Evolutionary conservation across 257 asterid species (phyloP), one percentile per base, ranked within the genome.

Genomic region (Solanum sitiens): DNA sequence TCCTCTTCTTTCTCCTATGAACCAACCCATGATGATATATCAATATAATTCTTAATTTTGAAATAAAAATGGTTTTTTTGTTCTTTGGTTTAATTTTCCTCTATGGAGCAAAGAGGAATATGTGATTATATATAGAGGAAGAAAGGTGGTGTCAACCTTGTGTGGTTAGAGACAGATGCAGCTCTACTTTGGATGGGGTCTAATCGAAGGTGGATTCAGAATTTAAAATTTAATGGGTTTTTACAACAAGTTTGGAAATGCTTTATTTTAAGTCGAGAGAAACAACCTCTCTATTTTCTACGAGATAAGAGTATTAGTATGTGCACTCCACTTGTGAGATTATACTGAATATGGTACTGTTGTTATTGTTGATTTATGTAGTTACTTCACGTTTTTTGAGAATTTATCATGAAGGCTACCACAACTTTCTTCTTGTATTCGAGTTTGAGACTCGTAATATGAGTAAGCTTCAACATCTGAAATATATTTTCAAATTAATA

Each of bases 1-100:
- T 11, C 93, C 94, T 82, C 94, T 92, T 71, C 93, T 90, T 86
- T 87, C 95, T 86, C 92, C 86, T 86, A 87, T 85, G 27, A 92
- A 86, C 93, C 91, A 92, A 80, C 90, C 93, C 98, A 95, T 94
- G 33, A 68, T 67, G 63, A 8, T 56, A 3, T 56, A 56, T 56
- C 65, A 56, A 56, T 56, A 18, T 18, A 56, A 56, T 56, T 2
- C 10, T 63, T 84, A 16, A n/a, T 15, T 16, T 21, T 11, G 6
- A 65, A 67, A 67, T 23, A 47, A 65, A 14, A 85, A 67, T n/a
- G 44, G 0, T 11, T 59, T 65, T 14, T 65, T 33, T 53, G 11
- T 53, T 74, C 67, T 23, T 18, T 67, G 50, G n/a, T 7, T 63
- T 71, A 21, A 2, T 63, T 27, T 71, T 71, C 23, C 45, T 61